phyloP scores from a whole-genome alignment of 495 filamentous ascomycete species.

The Tuber microsphaerosporum region DNA sequence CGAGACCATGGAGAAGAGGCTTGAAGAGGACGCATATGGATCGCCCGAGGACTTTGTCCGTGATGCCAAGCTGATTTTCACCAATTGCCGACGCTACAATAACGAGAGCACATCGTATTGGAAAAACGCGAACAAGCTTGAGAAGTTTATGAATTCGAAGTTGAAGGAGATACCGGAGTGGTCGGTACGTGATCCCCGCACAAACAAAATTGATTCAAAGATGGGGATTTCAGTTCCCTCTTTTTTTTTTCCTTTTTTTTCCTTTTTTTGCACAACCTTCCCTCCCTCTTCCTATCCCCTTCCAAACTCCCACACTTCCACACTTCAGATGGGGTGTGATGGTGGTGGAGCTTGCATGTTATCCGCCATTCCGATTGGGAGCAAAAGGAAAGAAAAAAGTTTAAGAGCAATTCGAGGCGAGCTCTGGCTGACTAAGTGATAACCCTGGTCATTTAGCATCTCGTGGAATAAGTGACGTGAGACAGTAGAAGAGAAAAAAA shows the following conservation, averaged over 20 bases:
- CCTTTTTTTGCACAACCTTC: background rate
- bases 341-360: constrained; percentile 3
- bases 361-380: constrained; percentile 21
- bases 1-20: constrained; percentile 88
- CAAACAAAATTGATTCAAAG: background rate
- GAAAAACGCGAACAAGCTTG: constrained; percentile 89
- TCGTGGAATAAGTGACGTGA: constrained; percentile 25
- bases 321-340: background rate
- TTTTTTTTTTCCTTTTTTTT: background rate
- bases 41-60: constrained; percentile 88
- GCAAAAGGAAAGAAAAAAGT: background rate
- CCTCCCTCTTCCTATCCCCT: background rate
- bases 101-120: constrained; percentile 92
- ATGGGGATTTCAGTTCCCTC: background rate
- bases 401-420: constrained; percentile 2
- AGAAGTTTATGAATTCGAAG: constrained; percentile 95
- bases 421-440: constrained; percentile 22
- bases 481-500: background rate
- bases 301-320: background rate
- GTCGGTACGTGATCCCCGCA: constrained; percentile 55
- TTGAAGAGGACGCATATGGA: constrained; percentile 85
- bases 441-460: constrained; percentile 20
- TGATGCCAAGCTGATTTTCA: constrained; percentile 84
- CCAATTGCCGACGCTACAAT: constrained; percentile 94
- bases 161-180: constrained; percentile 92